Evolutionary conservation across 139 green algal genomes (phyloP).

Genomic region (Chlorella sp.): DNA sequence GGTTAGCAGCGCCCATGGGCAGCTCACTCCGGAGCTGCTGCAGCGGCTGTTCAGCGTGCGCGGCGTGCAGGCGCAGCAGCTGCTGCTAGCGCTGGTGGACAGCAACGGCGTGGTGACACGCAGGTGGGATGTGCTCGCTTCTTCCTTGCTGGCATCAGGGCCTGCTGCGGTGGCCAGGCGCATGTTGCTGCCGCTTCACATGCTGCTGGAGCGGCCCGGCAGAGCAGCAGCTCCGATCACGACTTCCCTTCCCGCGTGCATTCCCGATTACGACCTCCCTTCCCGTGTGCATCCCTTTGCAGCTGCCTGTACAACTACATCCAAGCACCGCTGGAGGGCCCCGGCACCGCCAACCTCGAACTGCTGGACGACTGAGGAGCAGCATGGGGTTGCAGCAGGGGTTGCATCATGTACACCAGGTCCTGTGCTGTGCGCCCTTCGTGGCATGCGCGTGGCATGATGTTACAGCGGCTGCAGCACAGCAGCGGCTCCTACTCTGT

Average conservation of each 20-base stretch:
- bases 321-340: constrained; percentile 46
- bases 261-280: background rate
- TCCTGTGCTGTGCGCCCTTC: no score
- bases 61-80: constrained; percentile 39
- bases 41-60: constrained; percentile 37
- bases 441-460: no score
- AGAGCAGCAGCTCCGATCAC: no score
- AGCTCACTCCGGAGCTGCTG: constrained; percentile 38
- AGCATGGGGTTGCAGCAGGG: background rate
- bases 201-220: no score
- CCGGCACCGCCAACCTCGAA: constrained; percentile 41
- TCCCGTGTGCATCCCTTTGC: background rate
- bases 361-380: constrained; percentile 42
- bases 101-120: constrained; percentile 42
- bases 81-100: constrained; percentile 45
- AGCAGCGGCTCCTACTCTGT: no score
- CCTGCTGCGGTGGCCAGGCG: no score
- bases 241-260: no score
- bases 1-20: constrained; percentile 33
- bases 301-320: constrained; percentile 57
- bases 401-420: no score
- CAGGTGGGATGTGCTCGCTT: background rate
- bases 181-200: no score
- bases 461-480: no score
- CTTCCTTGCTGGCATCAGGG: no score